These are phyloP conservation scores for Ophiostoma novo-ulmi DNA, from an alignment of 2,329 filamentous ascomycete genomes.

Conservation along the genomic window DNA sequence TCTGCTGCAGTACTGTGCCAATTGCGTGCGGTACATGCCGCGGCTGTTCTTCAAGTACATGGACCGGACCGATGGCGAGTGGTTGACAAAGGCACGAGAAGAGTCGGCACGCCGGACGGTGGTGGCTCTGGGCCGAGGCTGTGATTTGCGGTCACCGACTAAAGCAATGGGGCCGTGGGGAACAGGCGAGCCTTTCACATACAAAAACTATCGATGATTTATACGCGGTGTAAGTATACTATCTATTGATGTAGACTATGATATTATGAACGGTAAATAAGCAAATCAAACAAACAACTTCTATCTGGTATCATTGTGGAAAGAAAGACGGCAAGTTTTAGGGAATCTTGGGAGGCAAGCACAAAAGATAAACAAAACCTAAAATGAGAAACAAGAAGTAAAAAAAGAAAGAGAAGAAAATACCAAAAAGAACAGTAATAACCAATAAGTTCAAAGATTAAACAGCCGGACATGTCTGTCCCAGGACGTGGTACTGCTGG, in stretches of 20 bases:
- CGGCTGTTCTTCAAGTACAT: slow-evolving; percentile 25
- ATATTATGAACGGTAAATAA: neutral
- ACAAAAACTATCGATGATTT: neutral
- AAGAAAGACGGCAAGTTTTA: neutral
- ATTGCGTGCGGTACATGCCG: slow-evolving; percentile 38
- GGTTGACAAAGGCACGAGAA: slow-evolving; percentile 22
- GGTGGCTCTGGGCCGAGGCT: slow-evolving; percentile 12
- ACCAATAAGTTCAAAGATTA: neutral
- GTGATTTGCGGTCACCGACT: slow-evolving; percentile 25
- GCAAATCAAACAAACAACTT: neutral
- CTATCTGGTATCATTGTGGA: neutral
- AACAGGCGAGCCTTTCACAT: neutral
- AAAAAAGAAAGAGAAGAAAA: neutral
- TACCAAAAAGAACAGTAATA: neutral
- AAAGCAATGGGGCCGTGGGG: slow-evolving; percentile 23
- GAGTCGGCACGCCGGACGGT: slow-evolving; percentile 26
- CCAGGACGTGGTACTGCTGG: slow-evolving; percentile 47
- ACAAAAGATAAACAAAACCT: neutral
- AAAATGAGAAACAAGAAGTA: neutral
- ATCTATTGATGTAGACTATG: neutral
- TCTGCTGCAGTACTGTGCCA: slow-evolving; percentile 42
- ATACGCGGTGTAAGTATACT: neutral
- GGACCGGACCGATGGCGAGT: slow-evolving; percentile 21
- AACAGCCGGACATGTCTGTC: slow-evolving; percentile 42
- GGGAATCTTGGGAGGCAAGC: neutral